Percentiles rank a stretch among this genome's conserved stretches.
Conservation (phyloP, 2,329 filamentous ascomycete genomes). For the Acephala macrosclerotiorum region DNA sequence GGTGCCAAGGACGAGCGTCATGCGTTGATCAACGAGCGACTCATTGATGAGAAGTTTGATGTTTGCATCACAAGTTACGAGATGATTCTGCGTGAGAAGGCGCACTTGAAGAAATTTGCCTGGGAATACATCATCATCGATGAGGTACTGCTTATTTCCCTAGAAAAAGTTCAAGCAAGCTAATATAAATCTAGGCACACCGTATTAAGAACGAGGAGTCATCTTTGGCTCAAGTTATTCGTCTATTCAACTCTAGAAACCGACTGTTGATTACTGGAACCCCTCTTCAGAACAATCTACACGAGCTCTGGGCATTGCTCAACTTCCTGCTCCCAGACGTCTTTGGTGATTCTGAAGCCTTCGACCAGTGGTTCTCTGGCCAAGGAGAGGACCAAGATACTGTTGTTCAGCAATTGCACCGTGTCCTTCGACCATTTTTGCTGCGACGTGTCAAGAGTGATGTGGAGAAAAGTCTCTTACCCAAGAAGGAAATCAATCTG, state of each 20-base stretch:
- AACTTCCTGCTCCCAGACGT: conserved; percentile 99
- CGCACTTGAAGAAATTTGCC: conserved; percentile 94
- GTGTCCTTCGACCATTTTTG: conserved; percentile 90
- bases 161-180: conserved; percentile 5
- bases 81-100: conserved; percentile 96
- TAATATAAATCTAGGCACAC: conserved; percentile 64
- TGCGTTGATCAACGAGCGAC: conserved; percentile 84
- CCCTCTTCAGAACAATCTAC: conserved; percentile 95
- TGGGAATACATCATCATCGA: conserved; percentile 99
- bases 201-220: conserved; percentile 99
- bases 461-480: conserved; percentile 95
- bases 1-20: conserved; percentile 94
- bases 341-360: conserved; percentile 94
- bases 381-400: conserved; percentile 92
- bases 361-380: conserved; percentile 96
- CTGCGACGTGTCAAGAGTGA: conserved; percentile 96
- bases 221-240: conserved; percentile 93
- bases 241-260: conserved; percentile 94
- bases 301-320: conserved; percentile 96
- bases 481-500: conserved; percentile 96
- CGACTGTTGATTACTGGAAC: conserved; percentile 95
- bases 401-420: conserved; percentile 94
- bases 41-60: conserved; percentile 96
- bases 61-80: conserved; percentile 99
- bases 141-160: conserved; percentile 58